Percentiles rank a stretch among this genome's conserved stretches.
Conservation (phyloP, 2,329 filamentous ascomycete genomes). For the Plenodomus biglobosus region DNA sequence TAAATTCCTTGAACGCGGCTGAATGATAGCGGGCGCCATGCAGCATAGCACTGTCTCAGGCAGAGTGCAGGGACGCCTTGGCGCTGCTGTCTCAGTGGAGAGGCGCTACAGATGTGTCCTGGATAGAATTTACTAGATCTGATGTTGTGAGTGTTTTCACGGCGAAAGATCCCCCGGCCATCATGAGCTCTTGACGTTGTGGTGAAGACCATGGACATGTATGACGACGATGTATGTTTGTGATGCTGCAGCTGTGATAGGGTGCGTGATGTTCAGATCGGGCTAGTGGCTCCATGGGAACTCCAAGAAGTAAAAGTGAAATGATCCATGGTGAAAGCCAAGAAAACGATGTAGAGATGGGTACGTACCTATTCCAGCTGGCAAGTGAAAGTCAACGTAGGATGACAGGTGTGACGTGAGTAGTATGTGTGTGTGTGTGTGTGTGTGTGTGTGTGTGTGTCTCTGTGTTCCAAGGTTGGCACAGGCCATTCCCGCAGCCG, state of each 20-base stretch:
- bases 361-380: too few relatives aligned
- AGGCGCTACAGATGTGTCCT: constrained; percentile 17
- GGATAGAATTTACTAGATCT: constrained; percentile 38
- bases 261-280: too few relatives aligned
- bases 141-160: constrained; percentile 15
- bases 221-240: too few relatives aligned
- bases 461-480: background rate
- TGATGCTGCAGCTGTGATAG: too few relatives aligned
- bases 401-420: too few relatives aligned
- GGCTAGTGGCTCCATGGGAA: too few relatives aligned
- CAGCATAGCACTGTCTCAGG: constrained; percentile 17
- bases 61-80: constrained; percentile 20
- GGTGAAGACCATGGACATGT: background rate
- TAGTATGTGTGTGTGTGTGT: too few relatives aligned
- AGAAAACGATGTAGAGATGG: too few relatives aligned
- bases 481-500: constrained; percentile 1
- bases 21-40: constrained; percentile 13
- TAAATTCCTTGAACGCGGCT: constrained; percentile 14
- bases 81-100: constrained; percentile 17
- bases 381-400: background rate
- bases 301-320: too few relatives aligned
- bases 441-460: background rate
- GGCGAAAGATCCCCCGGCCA: constrained; percentile 27
- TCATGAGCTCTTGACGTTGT: background rate
- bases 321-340: too few relatives aligned